Evolutionary conservation across 1,284 basidiomycete genomes (phyloP).

Genomic region (Apiotrichum laibachii): DNA sequence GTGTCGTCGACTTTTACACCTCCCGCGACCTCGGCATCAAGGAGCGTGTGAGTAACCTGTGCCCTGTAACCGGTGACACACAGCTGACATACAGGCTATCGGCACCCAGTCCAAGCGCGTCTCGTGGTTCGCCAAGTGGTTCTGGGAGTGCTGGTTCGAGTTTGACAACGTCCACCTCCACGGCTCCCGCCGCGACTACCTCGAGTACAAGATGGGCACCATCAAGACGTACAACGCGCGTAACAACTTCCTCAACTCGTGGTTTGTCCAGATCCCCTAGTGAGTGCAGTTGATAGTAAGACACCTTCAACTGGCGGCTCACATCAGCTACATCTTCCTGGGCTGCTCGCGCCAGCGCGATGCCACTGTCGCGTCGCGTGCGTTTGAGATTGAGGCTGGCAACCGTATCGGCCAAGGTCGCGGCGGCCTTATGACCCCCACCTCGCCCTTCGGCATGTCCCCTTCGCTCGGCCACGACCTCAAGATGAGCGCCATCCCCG

Average conservation of each 20-base stretch:
- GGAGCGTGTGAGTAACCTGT: constrained; percentile 32
- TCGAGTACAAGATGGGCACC: constrained; percentile 79
- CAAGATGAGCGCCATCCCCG: constrained; percentile 51
- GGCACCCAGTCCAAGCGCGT: constrained; percentile 68
- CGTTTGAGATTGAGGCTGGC: constrained; percentile 69
- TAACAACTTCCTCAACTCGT: constrained; percentile 68
- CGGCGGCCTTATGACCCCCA: constrained; percentile 52
- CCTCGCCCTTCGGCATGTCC: constrained; percentile 52
- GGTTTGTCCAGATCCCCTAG: constrained; percentile 63
- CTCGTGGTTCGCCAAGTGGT: constrained; percentile 71
- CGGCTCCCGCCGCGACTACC: constrained; percentile 67
- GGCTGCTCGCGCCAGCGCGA: constrained; percentile 67
- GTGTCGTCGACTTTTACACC: constrained; percentile 78
- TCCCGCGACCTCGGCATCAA: constrained; percentile 62
- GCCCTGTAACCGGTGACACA: background rate
- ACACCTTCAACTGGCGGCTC: background rate
- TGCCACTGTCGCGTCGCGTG: constrained; percentile 60
- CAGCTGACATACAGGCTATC: constrained; percentile 55
- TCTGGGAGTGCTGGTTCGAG: constrained; percentile 80
- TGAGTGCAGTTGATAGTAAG: constrained; percentile 25
- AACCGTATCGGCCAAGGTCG: constrained; percentile 59
- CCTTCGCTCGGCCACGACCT: constrained; percentile 33
- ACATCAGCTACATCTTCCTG: constrained; percentile 66
- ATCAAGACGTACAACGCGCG: constrained; percentile 69
- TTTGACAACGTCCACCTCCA: constrained; percentile 73